Evolutionary conservation across 768 basidiomycete species (phyloP).

Genomic region (Boletus pseudopeckii): DNA sequence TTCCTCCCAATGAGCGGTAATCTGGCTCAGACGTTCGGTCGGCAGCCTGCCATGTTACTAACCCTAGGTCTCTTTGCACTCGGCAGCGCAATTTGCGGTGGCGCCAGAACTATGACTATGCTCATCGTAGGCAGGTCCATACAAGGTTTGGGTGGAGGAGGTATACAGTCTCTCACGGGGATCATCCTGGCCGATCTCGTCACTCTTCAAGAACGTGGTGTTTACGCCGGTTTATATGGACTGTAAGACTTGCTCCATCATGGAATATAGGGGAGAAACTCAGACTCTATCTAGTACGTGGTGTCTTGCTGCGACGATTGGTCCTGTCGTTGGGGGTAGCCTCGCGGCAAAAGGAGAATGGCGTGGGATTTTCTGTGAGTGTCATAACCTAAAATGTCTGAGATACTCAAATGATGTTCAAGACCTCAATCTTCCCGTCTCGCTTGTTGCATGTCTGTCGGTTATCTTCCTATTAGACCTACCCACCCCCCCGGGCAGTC

Average conservation of each 20-base stretch:
- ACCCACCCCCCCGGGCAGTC: slow-evolving; percentile 30
- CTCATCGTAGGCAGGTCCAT: slow-evolving; percentile 42
- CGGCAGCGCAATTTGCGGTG: slow-evolving; percentile 42
- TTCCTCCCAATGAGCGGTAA: slow-evolving; percentile 26
- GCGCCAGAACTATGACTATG: slow-evolving; percentile 38
- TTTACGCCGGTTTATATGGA: slow-evolving; percentile 36
- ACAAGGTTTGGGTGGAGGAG: slow-evolving; percentile 42
- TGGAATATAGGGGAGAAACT: background rate
- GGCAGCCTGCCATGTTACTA: slow-evolving; percentile 31
- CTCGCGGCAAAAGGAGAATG: slow-evolving; percentile 33
- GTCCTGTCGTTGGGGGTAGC: slow-evolving; percentile 36
- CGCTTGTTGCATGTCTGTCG: slow-evolving; percentile 25
- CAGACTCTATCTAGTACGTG: slow-evolving; percentile 22
- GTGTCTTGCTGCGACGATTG: slow-evolving; percentile 35
- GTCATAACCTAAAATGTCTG: background rate
- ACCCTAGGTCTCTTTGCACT: slow-evolving; percentile 37
- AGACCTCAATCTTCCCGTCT: slow-evolving; percentile 43
- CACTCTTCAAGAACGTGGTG: slow-evolving; percentile 42
- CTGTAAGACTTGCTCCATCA: slow-evolving; percentile 22
- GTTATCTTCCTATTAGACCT: slow-evolving; percentile 34
- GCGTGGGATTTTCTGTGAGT: slow-evolving; percentile 42
- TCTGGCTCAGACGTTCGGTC: slow-evolving; percentile 40
- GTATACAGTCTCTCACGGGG: slow-evolving; percentile 35
- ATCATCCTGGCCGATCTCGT: slow-evolving; percentile 49
- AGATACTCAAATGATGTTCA: background rate